These are phyloP conservation scores for Xanthoconium purpureum DNA, from an alignment of 768 basidiomycete species.

Conservation along the genomic window DNA sequence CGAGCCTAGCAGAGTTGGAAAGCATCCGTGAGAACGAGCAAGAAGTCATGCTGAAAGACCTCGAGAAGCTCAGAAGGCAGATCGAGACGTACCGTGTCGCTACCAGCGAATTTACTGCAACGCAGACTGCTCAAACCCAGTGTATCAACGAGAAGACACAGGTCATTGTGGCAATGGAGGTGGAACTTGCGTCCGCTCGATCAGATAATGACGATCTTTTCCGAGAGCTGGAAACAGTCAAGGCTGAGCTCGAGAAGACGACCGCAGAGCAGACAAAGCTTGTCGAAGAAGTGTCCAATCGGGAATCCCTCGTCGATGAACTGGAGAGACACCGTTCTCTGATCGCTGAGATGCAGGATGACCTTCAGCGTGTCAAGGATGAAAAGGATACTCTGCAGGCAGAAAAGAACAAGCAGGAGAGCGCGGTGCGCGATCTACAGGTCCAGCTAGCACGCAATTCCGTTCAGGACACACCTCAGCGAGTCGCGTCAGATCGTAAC, in stretches of 20 bases:
- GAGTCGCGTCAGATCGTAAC: constrained; percentile 50
- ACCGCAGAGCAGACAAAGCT: constrained; percentile 59
- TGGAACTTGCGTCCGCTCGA: constrained; percentile 42
- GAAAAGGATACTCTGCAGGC: constrained; percentile 75
- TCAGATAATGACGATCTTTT: constrained; percentile 44
- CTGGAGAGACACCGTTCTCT: constrained; percentile 74
- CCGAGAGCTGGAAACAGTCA: constrained; percentile 44
- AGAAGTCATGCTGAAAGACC: constrained; percentile 41
- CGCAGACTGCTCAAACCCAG: constrained; percentile 44
- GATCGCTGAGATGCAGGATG: constrained; percentile 74
- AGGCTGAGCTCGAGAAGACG: constrained; percentile 57
- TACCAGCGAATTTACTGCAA: constrained; percentile 39
- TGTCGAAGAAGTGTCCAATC: constrained; percentile 69
- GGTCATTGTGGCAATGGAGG: constrained; percentile 46
- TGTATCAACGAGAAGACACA: constrained; percentile 50
- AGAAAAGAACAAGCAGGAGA: constrained; percentile 69
- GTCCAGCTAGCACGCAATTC: constrained; percentile 63
- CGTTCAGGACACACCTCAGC: constrained; percentile 42
- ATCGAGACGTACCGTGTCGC: constrained; percentile 49
- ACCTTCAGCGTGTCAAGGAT: constrained; percentile 73
- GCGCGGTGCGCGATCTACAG: constrained; percentile 73
- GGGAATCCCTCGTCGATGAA: constrained; percentile 69
- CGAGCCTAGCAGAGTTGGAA: constrained; percentile 17
- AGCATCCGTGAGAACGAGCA: constrained; percentile 21
- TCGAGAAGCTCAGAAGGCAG: constrained; percentile 47